A percentile compares a stretch with the other conserved stretches of the same genome.
These are phyloP conservation scores for Eucalyptus regnans DNA, from an alignment of 345 rosid genomes.

Conservation along the genomic window DNA sequence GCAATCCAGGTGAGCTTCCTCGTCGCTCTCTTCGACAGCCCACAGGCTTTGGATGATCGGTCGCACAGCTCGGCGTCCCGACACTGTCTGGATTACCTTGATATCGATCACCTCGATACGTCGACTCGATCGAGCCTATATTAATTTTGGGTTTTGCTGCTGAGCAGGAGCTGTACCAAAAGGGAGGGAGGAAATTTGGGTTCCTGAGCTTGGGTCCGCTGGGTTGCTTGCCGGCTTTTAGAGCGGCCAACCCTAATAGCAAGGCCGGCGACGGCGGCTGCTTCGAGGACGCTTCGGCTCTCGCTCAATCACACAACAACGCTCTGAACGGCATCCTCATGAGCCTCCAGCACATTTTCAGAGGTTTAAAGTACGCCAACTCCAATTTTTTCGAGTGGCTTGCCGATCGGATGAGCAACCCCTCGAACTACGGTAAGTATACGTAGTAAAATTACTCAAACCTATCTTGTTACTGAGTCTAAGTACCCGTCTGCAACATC, in stretches of 20 bases:
- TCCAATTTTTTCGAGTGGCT: slow-evolving; percentile 31
- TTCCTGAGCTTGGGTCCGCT: slow-evolving; percentile 31
- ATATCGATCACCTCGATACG: background rate
- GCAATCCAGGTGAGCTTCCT: slow-evolving; percentile 24
- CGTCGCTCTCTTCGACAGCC: background rate
- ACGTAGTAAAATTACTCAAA: fast-evolving
- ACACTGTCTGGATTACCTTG: background rate
- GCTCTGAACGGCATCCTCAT: slow-evolving; percentile 20
- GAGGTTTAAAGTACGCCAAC: slow-evolving; percentile 27
- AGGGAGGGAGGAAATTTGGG: slow-evolving; percentile 41
- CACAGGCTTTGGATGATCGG: background rate
- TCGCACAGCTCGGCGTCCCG: background rate
- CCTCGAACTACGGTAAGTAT: slow-evolving; percentile 20
- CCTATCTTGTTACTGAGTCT: background rate
- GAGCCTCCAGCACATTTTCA: slow-evolving; percentile 9
- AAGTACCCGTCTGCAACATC: background rate
- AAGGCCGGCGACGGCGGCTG: slow-evolving; percentile 18
- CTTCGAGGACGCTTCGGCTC: slow-evolving; percentile 28
- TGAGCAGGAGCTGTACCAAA: slow-evolving; percentile 19
- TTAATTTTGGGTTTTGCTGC: background rate
- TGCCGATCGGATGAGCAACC: slow-evolving; percentile 16
- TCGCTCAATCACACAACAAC: slow-evolving; percentile 32
- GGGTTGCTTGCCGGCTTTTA: slow-evolving; percentile 35
- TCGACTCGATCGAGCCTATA: too few species aligned
- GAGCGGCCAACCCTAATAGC: slow-evolving; percentile 20